Evolutionary conservation across 208 protist species (phyloP).

Genomic region (Crithidia bombi): DNA sequence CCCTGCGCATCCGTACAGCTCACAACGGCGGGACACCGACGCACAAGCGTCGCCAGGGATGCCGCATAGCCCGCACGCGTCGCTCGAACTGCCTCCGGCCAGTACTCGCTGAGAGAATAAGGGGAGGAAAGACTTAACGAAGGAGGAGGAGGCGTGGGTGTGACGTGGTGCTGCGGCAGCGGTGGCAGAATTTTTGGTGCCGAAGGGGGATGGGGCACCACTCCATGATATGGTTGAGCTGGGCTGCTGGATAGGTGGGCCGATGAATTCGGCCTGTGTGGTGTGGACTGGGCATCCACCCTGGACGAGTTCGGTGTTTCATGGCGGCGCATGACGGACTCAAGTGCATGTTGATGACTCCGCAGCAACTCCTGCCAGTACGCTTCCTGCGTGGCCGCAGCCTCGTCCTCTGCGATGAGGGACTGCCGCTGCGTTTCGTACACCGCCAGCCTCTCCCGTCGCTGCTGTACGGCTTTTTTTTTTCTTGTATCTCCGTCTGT

Average conservation of each 20-base stretch:
- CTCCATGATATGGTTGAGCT: not conserved
- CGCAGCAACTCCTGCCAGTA: conserved; percentile 1
- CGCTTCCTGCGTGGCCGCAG: conserved; percentile 1
- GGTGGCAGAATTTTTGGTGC: not conserved
- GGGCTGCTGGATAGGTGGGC: too few relatives aligned
- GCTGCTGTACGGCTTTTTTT: not conserved
- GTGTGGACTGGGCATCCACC: not conserved
- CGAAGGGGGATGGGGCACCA: conserved; percentile 1
- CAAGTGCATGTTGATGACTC: not conserved
- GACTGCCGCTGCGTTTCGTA: not conserved
- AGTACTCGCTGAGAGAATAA: not conserved
- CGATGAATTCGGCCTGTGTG: not conserved
- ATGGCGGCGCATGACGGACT: not conserved
- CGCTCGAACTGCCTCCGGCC: not conserved
- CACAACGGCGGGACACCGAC: conserved; percentile 11
- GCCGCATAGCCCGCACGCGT: not conserved
- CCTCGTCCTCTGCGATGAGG: not conserved
- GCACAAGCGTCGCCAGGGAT: not conserved
- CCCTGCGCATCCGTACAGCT: conserved; percentile 20
- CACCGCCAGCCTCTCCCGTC: not conserved
- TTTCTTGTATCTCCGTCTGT: conserved; percentile 1
- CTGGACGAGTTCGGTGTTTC: not conserved
- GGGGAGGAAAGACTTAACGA: not conserved
- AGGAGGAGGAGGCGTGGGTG: not conserved
- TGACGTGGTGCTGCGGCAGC: not conserved